These are phyloP conservation scores for Podospora sp. DNA, from an alignment of 495 filamentous ascomycete genomes.

Conservation along the genomic window DNA sequence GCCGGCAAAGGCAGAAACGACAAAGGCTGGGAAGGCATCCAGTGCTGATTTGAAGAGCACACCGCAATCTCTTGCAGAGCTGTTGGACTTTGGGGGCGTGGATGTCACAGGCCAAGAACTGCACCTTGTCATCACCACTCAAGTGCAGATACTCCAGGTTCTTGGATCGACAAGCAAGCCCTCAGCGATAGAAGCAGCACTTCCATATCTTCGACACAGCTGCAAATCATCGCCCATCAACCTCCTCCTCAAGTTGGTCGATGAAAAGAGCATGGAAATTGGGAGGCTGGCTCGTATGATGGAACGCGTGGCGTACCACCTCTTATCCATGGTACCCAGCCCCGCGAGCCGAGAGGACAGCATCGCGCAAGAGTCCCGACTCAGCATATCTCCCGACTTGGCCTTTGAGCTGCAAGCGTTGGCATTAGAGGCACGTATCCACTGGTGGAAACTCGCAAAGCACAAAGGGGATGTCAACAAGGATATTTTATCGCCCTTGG, in stretches of 20 bases:
- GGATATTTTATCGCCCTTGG: conserved; percentile 71
- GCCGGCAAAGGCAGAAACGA: conserved; percentile 30
- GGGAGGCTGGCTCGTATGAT: conserved; percentile 70
- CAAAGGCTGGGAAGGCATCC: conserved; percentile 31
- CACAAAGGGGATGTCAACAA: conserved; percentile 68
- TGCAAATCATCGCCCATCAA: conserved; percentile 65
- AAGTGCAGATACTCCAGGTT: conserved; percentile 56
- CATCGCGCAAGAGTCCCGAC: conserved; percentile 47
- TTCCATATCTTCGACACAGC: conserved; percentile 45
- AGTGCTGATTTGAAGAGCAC: conserved; percentile 36
- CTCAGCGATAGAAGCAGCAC: conserved; percentile 54
- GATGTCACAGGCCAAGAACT: conserved; percentile 45
- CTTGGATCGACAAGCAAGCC: conserved; percentile 53
- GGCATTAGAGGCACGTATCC: conserved; percentile 64
- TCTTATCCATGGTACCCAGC: conserved; percentile 66
- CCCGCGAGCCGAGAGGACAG: conserved; percentile 56
- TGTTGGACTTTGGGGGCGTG: conserved; percentile 60
- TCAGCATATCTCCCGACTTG: conserved; percentile 59
- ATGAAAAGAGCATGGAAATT: conserved; percentile 46
- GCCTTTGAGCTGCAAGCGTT: conserved; percentile 67
- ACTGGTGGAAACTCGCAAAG: conserved; percentile 72
- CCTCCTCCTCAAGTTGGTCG: conserved; percentile 58
- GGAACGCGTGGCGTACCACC: conserved; percentile 66
- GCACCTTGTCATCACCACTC: conserved; percentile 53
- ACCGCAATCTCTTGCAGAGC: conserved; percentile 57